Conservation (phyloP, 805 yeast genomes). For the Lipomyces oligophaga region DNA sequence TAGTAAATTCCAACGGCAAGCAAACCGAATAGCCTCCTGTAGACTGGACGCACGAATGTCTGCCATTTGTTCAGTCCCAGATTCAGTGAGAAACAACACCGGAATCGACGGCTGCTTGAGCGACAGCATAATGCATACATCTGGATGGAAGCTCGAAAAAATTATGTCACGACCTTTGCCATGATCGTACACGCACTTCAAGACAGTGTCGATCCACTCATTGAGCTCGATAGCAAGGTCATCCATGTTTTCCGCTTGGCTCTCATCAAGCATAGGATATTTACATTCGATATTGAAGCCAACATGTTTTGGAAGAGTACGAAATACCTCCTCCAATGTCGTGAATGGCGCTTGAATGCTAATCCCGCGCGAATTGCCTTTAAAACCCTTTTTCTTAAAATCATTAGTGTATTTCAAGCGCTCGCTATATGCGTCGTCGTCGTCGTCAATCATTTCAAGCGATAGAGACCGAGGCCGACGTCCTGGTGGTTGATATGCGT, state of each 20-base stretch:
- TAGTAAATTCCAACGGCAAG: slow-evolving; percentile 82
- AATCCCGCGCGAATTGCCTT: slow-evolving; percentile 87
- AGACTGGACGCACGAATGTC: slow-evolving; percentile 83
- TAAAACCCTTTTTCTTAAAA: slow-evolving; percentile 77
- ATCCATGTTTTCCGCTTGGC: slow-evolving; percentile 83
- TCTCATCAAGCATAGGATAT: slow-evolving; percentile 93
- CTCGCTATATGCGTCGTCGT: slow-evolving; percentile 41
- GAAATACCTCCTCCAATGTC: slow-evolving; percentile 78
- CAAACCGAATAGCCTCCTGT: slow-evolving; percentile 87
- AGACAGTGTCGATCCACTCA: slow-evolving; percentile 81
- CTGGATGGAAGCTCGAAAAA: slow-evolving; percentile 93
- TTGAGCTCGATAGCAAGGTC: slow-evolving; percentile 78
- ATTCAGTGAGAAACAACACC: slow-evolving; percentile 80
- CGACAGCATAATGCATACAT: slow-evolving; percentile 77
- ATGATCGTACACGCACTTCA: slow-evolving; percentile 73
- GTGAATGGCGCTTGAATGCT: slow-evolving; percentile 90
- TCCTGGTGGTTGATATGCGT: slow-evolving; percentile 13
- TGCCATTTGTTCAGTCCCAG: slow-evolving; percentile 82
- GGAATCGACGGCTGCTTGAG: slow-evolving; percentile 93
- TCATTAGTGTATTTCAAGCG: slow-evolving; percentile 86
- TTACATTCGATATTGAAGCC: slow-evolving; percentile 92
- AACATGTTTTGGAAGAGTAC: slow-evolving; percentile 71
- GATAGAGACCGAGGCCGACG: slow-evolving; percentile 44
- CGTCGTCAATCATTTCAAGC: slow-evolving; percentile 39
- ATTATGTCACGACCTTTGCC: slow-evolving; percentile 78